A percentile compares a stretch with the other conserved stretches of the same genome.
These are phyloP conservation scores for Gaultheria prostrata DNA, from an alignment of 148 eudicot genomes.

Conservation along the genomic window DNA sequence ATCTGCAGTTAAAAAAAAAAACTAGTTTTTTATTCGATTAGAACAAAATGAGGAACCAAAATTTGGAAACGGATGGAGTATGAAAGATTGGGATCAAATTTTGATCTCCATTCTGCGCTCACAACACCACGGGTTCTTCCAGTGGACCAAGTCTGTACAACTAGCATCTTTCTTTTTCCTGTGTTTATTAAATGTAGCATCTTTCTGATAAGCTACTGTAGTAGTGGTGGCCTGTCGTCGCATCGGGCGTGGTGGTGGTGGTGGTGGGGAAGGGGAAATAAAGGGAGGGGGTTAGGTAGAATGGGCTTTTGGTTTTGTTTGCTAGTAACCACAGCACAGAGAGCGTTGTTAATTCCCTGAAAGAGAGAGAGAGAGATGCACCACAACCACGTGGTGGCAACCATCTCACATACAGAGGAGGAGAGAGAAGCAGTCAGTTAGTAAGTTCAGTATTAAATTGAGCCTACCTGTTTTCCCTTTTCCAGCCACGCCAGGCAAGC, in stretches of 20 bases:
- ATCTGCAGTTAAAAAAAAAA: too few species aligned
- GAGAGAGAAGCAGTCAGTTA: constrained; percentile 10
- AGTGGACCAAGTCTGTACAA: background rate
- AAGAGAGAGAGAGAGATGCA: constrained; percentile 10
- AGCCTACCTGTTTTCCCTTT: background rate
- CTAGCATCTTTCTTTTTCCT: background rate
- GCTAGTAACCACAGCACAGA: background rate
- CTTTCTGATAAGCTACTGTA: background rate
- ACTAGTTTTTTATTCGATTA: too few species aligned
- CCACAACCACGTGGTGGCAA: constrained; percentile 28
- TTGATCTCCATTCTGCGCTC: background rate
- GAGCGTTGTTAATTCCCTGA: background rate
- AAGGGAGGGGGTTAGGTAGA: background rate
- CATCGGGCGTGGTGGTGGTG: background rate
- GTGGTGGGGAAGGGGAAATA: background rate
- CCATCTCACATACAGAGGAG: constrained; percentile 8
- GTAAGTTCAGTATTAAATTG: too few species aligned
- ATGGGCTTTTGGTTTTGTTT: constrained; percentile 13
- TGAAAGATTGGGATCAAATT: background rate
- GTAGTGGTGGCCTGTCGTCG: background rate
- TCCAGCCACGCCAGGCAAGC: background rate
- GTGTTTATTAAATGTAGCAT: background rate
- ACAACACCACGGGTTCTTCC: background rate
- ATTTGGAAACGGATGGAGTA: too few species aligned
- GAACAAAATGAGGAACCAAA: too few species aligned